Evolutionary conservation across 192 early-diverging fungal genomes (phyloP), one percentile per base, ranked within the genome.

Genomic region (Backusella liffmaniae): DNA sequence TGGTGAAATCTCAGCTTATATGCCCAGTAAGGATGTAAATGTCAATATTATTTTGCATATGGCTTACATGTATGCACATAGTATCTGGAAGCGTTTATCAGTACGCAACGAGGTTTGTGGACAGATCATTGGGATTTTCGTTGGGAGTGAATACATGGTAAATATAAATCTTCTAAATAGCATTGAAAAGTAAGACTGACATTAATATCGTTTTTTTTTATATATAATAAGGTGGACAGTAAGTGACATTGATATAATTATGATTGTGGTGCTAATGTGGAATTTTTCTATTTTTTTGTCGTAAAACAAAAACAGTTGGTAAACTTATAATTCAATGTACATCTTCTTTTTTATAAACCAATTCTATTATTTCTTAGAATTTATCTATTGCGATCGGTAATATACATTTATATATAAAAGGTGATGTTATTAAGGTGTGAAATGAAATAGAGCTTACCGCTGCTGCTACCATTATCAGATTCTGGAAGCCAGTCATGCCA

Each of bases 1-100:
- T 74, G 94, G 93, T 76, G 96, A 97, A 79, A 92, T 97, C 90
- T 86, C 93, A 1, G 89, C 95, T 0, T 89, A 88, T 51, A 89
- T 97, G 51, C 93, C 95, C 4, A 86, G 51, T 37, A 74, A 53
- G 56, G 2, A 37, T 0, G 3, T 32, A 32, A 32, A 53, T 23
- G 5, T 8, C 51, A 23, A 8, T 1, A 53, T 16, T 9, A 15
- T 32, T 30, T 42, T 15, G 15, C 42, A 15, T 70, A 13, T 70
- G 23, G 12, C 18, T 42, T 15, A 23, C n/a, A 15, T 70, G 0
- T 70, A 10, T 37, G 3, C 10, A 23, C 44, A 44, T 51, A 23
- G 77, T 91, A 2, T 86, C 92, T 23, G 95, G 93, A 35, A 88
- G 92, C 8, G 92, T 95, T 77, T 92, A 89, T 77, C 87, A 89